Base-by-base conservation (phyloP, 2,329 filamentous ascomycete genomes). In the Neofusicoccum sp. region DNA sequence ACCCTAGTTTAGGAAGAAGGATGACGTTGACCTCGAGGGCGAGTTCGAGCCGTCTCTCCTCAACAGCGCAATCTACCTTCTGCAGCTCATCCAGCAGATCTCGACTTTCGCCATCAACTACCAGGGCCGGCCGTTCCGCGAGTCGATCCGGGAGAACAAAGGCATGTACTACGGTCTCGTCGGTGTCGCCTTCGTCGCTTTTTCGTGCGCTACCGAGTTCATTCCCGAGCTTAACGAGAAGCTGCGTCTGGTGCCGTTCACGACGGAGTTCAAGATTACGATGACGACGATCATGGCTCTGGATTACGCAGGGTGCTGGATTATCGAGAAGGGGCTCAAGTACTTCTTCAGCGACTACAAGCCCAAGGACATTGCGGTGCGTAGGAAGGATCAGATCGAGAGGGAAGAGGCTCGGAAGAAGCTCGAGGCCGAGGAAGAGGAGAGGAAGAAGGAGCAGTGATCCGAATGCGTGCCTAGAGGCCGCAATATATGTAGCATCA, bases 21-120 rank as follows among this genome's bases (percentile, higher is more conserved):
- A 81, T 45, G 83, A 91, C 52, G 83, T 97, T 62, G 94, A 99
- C 72, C 88, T 99, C 3, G 95, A 99, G 79, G 92, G 93, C 69
- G 94, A 98, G 69, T 99, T 99, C 74, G 81, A 89, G 68, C 95
- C 95, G 1, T 97, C 93, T 5, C 86, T 99, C 7, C 89, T 99
- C 75, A 99, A 99, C 83, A 95, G 90, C 52, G 95, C 95, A 62
- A 92, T 99, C 70, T 99, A 98, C 78, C 90, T 99, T 31, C 87
- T 99, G 44, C 95, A 98, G 74, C 88, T 99, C 58, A 98, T 99
- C 77, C 95, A 99, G 78, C 95, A 99, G 78, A 97, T 99, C 74
- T 97, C 93, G 29, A 99, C 95, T 3, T 99, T 99, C 72, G 93
- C 95, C 65, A 97, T 99, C 83, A 99, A 99, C 83, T 99, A 99